These are phyloP conservation scores for Salisapilia sapeloensis DNA, from an alignment of 352 stramenopile species.

Conservation along the genomic window DNA sequence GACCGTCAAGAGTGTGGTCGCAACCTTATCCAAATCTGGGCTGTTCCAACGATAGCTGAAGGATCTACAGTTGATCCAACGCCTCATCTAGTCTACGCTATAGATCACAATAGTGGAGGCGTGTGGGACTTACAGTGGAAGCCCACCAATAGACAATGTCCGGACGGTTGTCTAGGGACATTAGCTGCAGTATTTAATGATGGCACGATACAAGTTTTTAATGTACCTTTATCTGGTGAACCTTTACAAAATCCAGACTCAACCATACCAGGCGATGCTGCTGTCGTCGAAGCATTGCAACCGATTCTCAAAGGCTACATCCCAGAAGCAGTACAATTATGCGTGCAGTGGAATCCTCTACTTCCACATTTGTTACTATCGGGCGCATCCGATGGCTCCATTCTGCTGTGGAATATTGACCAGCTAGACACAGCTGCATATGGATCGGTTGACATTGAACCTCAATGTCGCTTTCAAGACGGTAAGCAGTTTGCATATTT, in stretches of 20 bases:
- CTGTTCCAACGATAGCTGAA: slow-evolving; percentile 21
- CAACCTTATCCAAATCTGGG: slow-evolving; percentile 67
- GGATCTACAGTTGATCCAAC: slow-evolving; percentile 4
- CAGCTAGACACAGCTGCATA: slow-evolving; percentile 6
- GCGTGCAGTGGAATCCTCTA: slow-evolving; percentile 54
- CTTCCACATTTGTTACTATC: slow-evolving; percentile 62
- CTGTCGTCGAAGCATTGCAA: slow-evolving; percentile 21
- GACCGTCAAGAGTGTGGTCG: slow-evolving; percentile 23
- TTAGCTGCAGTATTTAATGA: slow-evolving; percentile 31
- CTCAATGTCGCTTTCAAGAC: slow-evolving; percentile 64
- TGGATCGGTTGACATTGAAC: slow-evolving; percentile 19
- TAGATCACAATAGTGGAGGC: slow-evolving; percentile 57
- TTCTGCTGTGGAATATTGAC: slow-evolving; percentile 67
- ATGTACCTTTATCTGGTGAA: slow-evolving; percentile 14
- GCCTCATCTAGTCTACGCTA: slow-evolving; percentile 47
- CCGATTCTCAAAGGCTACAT: slow-evolving; percentile 26
- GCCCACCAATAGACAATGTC: slow-evolving; percentile 27
- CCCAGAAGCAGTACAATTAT: slow-evolving; percentile 36
- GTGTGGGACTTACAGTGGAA: slow-evolving; percentile 75
- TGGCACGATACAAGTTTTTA: slow-evolving; percentile 50
- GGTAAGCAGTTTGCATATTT: slow-evolving; percentile 13
- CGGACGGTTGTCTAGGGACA: slow-evolving; percentile 4
- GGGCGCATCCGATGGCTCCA: slow-evolving; percentile 54
- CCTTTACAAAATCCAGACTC: slow-evolving; percentile 6
- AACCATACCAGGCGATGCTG: slow-evolving; percentile 11